Conservation (phyloP, 2,329 filamentous ascomycete genomes). For the Monilinia fructigena region DNA sequence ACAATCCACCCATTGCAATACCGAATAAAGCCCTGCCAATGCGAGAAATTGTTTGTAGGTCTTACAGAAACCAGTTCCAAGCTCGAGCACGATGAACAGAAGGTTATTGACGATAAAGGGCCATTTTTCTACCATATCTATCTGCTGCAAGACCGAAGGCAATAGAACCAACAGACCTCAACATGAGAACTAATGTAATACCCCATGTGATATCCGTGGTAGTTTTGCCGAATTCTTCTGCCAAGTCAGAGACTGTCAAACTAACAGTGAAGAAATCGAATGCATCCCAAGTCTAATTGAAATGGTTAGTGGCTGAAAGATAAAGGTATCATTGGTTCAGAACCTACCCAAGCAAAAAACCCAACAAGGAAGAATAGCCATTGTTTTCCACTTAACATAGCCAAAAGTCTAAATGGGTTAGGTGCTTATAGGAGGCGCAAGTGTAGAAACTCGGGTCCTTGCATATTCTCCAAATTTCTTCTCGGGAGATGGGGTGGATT, state of each 20-base stretch:
- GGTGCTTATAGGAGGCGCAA: conserved; percentile 61
- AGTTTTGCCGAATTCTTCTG: conserved; percentile 55
- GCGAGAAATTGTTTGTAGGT: conserved; percentile 69
- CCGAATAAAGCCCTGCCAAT: conserved; percentile 74
- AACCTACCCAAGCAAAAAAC: conserved; percentile 62
- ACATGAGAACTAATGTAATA: conserved; percentile 72
- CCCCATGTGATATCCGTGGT: conserved; percentile 70
- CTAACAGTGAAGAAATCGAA: conserved; percentile 82
- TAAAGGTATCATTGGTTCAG: not conserved
- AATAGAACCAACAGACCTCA: conserved; percentile 73
- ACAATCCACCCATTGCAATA: conserved; percentile 77
- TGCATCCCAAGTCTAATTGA: conserved; percentile 62
- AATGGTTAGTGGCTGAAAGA: conserved; percentile 1
- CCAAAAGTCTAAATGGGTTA: conserved; percentile 69
- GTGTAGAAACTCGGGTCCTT: conserved; percentile 52
- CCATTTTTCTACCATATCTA: conserved; percentile 77
- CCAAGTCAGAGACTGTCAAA: conserved; percentile 73
- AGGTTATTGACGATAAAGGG: conserved; percentile 75
- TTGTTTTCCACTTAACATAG: conserved; percentile 60
- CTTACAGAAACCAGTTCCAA: conserved; percentile 69
- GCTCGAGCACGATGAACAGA: conserved; percentile 68
- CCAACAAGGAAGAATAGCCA: conserved; percentile 78
- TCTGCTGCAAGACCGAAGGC: conserved; percentile 76
- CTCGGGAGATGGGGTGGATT: conserved; percentile 32
- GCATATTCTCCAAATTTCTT: conserved; percentile 44